Conservation (phyloP, 1,284 basidiomycete species). For the Crucibulum parvulum region DNA sequence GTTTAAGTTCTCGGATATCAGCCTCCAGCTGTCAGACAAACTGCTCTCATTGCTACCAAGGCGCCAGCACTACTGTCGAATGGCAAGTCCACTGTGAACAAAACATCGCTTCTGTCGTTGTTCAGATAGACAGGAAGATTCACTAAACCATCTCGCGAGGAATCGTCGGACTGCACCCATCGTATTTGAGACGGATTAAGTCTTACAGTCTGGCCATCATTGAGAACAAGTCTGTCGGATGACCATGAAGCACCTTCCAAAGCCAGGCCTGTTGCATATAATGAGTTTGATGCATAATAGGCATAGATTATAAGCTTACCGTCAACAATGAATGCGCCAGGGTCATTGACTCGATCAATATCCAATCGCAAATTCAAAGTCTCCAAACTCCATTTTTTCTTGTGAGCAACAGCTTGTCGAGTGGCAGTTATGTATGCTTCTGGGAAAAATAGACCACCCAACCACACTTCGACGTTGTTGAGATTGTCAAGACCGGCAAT, state of each 20-base stretch:
- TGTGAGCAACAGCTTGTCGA: constrained; percentile 90
- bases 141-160: constrained; percentile 53
- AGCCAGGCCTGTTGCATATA: constrained; percentile 66
- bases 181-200: constrained; percentile 83
- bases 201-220: constrained; percentile 81
- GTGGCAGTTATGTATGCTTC: constrained; percentile 96
- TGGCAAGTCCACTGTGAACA: constrained; percentile 87
- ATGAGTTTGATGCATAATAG: constrained; percentile 3
- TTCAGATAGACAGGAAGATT: constrained; percentile 94
- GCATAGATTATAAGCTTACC: constrained; percentile 56
- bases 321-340: constrained; percentile 82
- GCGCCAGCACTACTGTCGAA: constrained; percentile 72
- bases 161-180: constrained; percentile 80
- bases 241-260: constrained; percentile 88
- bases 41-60: constrained; percentile 80
- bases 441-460: constrained; percentile 94
- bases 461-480: constrained; percentile 83
- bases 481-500: constrained; percentile 74
- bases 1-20: constrained; percentile 29
- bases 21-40: constrained; percentile 81
- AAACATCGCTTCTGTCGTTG: constrained; percentile 85
- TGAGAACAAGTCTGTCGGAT: constrained; percentile 72
- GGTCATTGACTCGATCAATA: constrained; percentile 79
- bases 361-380: constrained; percentile 84
- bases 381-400: constrained; percentile 90